Conservation (phyloP, 176 grass and related monocot genomes). For the Carex myosuroides region DNA sequence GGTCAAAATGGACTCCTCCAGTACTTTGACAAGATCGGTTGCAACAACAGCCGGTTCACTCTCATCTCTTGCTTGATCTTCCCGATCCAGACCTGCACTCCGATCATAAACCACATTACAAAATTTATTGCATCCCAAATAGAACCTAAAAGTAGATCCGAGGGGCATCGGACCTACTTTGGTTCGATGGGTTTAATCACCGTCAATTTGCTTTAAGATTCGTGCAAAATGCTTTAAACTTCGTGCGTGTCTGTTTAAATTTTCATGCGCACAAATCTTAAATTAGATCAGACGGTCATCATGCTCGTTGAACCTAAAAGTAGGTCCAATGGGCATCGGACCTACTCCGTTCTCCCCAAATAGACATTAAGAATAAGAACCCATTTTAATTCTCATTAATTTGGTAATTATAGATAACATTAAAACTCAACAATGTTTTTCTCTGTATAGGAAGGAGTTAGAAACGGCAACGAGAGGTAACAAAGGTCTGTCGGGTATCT, state of each 20-base stretch:
- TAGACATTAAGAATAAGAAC: neutral
- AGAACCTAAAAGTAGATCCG: no score
- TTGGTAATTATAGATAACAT: neutral
- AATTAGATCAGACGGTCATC: no score
- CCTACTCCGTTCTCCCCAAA: no score
- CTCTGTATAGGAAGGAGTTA: neutral
- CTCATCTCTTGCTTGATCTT: slow-evolving; percentile 37
- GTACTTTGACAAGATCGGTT: slow-evolving; percentile 60
- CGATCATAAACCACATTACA: neutral
- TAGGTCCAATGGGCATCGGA: no score
- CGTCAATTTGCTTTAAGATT: no score
- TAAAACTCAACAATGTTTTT: neutral
- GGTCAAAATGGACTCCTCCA: slow-evolving; percentile 88
- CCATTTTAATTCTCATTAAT: neutral
- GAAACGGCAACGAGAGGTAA: neutral
- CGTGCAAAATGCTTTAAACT: no score
- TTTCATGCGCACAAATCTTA: no score
- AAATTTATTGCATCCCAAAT: neutral
- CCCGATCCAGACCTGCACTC: slow-evolving; percentile 40
- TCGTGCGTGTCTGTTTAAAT: no score
- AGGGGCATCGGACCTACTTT: no score
- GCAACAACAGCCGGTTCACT: slow-evolving; percentile 45
- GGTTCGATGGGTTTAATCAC: no score
- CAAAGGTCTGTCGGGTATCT: neutral
- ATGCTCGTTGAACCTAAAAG: no score